These are phyloP conservation scores for Cladosporium sphaerospermum DNA, from an alignment of 2,329 filamentous ascomycete genomes.

Conservation along the genomic window DNA sequence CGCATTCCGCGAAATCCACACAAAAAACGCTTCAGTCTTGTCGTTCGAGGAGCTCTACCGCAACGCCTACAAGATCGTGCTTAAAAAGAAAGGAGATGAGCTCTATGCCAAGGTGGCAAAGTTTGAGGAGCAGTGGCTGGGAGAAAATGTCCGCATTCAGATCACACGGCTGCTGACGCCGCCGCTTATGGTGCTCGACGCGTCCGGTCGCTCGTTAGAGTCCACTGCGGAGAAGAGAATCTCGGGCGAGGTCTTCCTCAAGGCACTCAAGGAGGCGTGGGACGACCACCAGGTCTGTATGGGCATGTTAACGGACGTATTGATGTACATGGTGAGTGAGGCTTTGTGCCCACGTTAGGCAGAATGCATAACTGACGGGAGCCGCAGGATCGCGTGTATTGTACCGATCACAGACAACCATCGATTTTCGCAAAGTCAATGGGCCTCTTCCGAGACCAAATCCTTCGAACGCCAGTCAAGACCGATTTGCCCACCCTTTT, in stretches of 20 bases:
- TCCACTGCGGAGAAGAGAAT: constrained; percentile 63
- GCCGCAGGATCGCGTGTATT: constrained; percentile 65
- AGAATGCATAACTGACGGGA: background rate
- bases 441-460: constrained; percentile 78
- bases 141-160: constrained; percentile 61
- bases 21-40: constrained; percentile 78
- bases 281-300: constrained; percentile 85
- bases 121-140: constrained; percentile 79
- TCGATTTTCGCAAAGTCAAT: constrained; percentile 82
- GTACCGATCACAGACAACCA: constrained; percentile 63
- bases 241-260: constrained; percentile 77
- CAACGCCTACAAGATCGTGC: constrained; percentile 85
- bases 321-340: constrained; percentile 66
- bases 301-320: constrained; percentile 92
- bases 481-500: constrained; percentile 52
- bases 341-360: background rate
- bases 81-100: constrained; percentile 75
- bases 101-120: constrained; percentile 75
- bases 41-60: constrained; percentile 96
- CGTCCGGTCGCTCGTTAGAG: constrained; percentile 19
- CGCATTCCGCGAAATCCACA: constrained; percentile 82
- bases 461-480: constrained; percentile 59
- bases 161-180: constrained; percentile 67
- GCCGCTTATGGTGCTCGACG: constrained; percentile 55
- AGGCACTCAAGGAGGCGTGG: constrained; percentile 71